Base-by-base conservation (phyloP, 805 yeast species). In the Metschnikowia continentalis region DNA sequence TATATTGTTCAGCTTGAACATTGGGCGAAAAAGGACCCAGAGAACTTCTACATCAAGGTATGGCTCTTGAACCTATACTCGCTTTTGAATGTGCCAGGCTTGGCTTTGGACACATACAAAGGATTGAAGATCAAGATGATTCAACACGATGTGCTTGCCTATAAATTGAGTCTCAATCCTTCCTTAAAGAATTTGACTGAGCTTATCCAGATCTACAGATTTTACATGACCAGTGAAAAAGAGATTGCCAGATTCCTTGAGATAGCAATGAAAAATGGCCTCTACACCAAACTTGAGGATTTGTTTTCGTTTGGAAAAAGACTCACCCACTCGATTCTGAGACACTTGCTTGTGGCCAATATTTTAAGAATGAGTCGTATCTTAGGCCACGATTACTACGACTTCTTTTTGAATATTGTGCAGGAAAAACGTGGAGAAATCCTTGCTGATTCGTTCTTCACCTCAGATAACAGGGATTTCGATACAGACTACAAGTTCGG, bases 21-120 rank as follows among this genome's bases (percentile, higher is more conserved):
- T 15, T 80, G 84, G 2, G 69, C 78, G 11, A 42, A 58, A 7
- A 62, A 68, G 7, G 96, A 90, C 62, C 77, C 78, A n/a, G 81
- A 84, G 54, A 91, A 91, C 61, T 88, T 83, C 62, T 84, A 82
- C 58, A 69, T 88, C 19, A 76, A 83, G 48, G 66, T 88, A 7
- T 88, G 94, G 91, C 70, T 90, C 35, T 75, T 87, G 45, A 75
- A 81, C 32, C 62, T 89, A 2, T 88, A 86, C 65, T 72, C 79
- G 14, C 61, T 75, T 17, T 60, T 89, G 7, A 90, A 90, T 45
- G 71, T 82, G 8, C 72, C 73, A 32, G 63, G 77, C 1, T 64
- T 72, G 39, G 84, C 91, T 0, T 58, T 65, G 33, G 62, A 65
- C 6, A 79, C 82, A 42, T 90, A 78, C 63, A 65, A 75, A 14